Evolutionary conservation across 2,329 filamentous ascomycete species (phyloP), one percentile per base, ranked within the genome.

Genomic region (Berkeleyomyces rouxiae): DNA sequence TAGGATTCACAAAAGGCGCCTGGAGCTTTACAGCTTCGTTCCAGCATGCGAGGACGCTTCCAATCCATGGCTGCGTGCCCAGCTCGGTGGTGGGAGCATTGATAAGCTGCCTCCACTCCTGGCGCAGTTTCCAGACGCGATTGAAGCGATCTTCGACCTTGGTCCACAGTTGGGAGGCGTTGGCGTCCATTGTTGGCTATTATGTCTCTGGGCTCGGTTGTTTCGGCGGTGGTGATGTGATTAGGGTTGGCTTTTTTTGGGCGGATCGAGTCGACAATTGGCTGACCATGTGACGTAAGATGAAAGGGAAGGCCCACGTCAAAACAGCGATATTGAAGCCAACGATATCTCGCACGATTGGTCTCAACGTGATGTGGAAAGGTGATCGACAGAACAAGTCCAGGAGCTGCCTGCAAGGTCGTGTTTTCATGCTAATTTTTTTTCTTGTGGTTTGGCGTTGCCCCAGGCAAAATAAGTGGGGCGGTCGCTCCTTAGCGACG

Each of bases 1-100:
- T 75, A 7, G 63, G 63, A 10, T 64, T 47, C 39, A 47, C 43
- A 31, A 64, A 64, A 2, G 63, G 63, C 4, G 60, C 63, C 7
- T 53, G 58, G 13, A 64, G 31, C 33, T 55, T 37, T 9, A 13
- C 31, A 40, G 59, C 63, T 39, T 53, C 55, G 23, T 59, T 58
- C 63, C 63, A 64, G 53, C 61, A 61, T 7, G 40, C 33, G n/a
- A 64, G 55, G 2, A 64, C 63, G 23, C 58, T 36, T 5, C 10
- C 9, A 37, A 64, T 37, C 63, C 63, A 64, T 44, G 43, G n/a
- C 36, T 43, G 31, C 9, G 60, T 62, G 39, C 60, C 57, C 6
- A 64, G 37, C 31, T 55, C 44, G 11, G 44, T 57, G n/a, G 55
- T 44, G 3, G 46, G 60, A 6, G 60, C 63, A 6, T 59, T 59